These are phyloP conservation scores for Lachnellula occidentalis DNA, from an alignment of 2,329 filamentous ascomycete species.

Conservation along the genomic window DNA sequence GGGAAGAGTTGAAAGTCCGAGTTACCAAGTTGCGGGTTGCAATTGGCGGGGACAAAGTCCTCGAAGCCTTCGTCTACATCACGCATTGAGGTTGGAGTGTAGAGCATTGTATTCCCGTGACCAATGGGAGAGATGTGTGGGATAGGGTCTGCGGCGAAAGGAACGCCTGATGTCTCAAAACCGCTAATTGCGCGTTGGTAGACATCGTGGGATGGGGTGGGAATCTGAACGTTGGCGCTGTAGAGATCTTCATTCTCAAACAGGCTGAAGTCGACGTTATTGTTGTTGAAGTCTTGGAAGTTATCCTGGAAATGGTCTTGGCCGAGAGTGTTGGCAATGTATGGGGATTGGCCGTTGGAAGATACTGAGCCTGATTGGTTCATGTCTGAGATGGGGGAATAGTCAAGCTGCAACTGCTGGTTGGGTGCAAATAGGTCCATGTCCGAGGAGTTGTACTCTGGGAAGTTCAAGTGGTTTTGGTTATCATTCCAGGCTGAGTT, in stretches of 20 bases:
- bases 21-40: slow-evolving; percentile 13
- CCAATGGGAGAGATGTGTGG: slow-evolving; percentile 64
- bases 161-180: slow-evolving; percentile 29
- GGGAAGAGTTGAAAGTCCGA: slow-evolving; percentile 29
- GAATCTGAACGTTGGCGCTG: slow-evolving; percentile 51
- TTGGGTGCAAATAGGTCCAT: slow-evolving; percentile 22
- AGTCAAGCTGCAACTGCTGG: slow-evolving; percentile 22
- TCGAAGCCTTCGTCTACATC: slow-evolving; percentile 53
- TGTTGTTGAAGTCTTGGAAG: slow-evolving; percentile 47
- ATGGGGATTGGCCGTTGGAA: slow-evolving; percentile 27
- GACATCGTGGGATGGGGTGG: slow-evolving; percentile 41
- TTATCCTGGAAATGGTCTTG: slow-evolving; percentile 48
- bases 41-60: slow-evolving; percentile 22
- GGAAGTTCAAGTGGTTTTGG: slow-evolving; percentile 20
- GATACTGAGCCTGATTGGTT: slow-evolving; percentile 19
- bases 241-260: slow-evolving; percentile 57
- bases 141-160: slow-evolving; percentile 27
- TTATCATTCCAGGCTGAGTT: slow-evolving; percentile 12
- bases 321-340: slow-evolving; percentile 40
- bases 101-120: slow-evolving; percentile 63
- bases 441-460: slow-evolving; percentile 20
- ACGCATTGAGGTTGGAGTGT: slow-evolving; percentile 56
- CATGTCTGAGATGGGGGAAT: slow-evolving; percentile 27
- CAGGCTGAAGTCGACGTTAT: slow-evolving; percentile 48
- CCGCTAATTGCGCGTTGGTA: slow-evolving; percentile 32